Base-by-base conservation (phyloP, 73 alveolate species). In the Breviolum minutum region DNA sequence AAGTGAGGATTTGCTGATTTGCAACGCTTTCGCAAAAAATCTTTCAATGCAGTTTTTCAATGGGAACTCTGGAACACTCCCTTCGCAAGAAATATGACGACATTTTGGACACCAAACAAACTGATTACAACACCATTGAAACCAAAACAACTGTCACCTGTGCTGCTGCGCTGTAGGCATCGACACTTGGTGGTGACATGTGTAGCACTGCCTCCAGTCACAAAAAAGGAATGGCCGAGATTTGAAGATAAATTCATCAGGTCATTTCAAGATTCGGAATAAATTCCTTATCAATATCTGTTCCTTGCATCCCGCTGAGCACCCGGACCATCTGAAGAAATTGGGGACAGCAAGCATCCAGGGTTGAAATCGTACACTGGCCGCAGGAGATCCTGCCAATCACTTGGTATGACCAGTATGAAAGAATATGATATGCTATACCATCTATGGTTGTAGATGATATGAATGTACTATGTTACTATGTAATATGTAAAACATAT, bases 91-190 rank as follows among this genome's bases (percentile, higher is more conserved):
- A 40, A 40, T 40, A 40, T 40, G 54, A 40, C 54, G 54, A 40
- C 54, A 40, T 40, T 40, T 40, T 40, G 54, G 54, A 40, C 54
- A 40, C 54, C 54, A 40, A 40, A 40, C 54, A 40, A 40, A 40
- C 54, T 40, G 54, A 40, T 40, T 3, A 40, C 54, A 3, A 40
- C 54, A 0, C 54, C 54, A 40, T 40, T 40, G 54, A 40, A 40
- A 40, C 54, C 3, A 40, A 40, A 40, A 40, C 54, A 3, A 40
- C 54, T 40, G 54, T 14, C 30, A 29, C 96, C 96, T 89, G 32
- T 26, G 96, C 96, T 16, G 96, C 87, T 19, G 96, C 27, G 73
- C 48, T 48, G 87, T 89, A 89, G 73, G 96, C 96, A 26, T 70
- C 87, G 40, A 76, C 87, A 7, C 87, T 68, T 48, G 96, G 96